Evolutionary conservation across 2,329 filamentous ascomycete species (phyloP), one percentile per base, ranked within the genome.

Genomic region (Verticillium dahliae): DNA sequence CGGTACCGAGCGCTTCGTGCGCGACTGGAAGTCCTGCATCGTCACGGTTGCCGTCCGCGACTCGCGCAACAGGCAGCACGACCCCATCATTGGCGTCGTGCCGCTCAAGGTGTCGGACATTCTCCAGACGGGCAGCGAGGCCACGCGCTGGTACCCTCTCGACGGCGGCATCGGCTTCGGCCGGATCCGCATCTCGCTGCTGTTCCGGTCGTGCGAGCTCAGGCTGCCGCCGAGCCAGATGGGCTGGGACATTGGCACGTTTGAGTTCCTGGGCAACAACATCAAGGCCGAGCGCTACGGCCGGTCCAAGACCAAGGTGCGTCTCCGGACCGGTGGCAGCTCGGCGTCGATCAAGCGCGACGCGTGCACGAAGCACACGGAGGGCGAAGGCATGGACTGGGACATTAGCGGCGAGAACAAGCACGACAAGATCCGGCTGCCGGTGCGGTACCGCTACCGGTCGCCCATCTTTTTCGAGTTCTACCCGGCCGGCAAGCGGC

Each of bases 211-310:
- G 34, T 85, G 97, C 54, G 93, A 97, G 73, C 89, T 94, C 60
- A 87, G 87, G 56, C 81, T 98, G 1, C 93, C 93, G n/a, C 90
- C 90, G 0, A 79, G 87, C 50, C 90, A 97, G 74, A 83, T 97
- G 4, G 92, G 94, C 10, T 98, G 94, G 91, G 92, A 97, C 63
- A 91, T 98, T 54, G 95, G 95, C 39, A 97, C 94, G 0, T 97
- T 98, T 70, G 90, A 97, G 70, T 96, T 98, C 71, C 77, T 84
- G 0, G 91, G 89, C 0, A 82, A 91, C 57, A 82, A 80, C 15
- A 87, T 98, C 56, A 82, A 83, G 0, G 86, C 90, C 0, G 76
- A 81, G 14, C 82, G 81, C 57, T 92, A 89, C 68, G 78, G 80
- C 1, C 83, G 86, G 5, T 74, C 81, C 45, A 92, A 91, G 70